Percentiles rank a stretch among this genome's conserved stretches.
Evolutionary conservation across 176 grass and related monocot species (phyloP).

Genomic region (Carex cristatella): DNA sequence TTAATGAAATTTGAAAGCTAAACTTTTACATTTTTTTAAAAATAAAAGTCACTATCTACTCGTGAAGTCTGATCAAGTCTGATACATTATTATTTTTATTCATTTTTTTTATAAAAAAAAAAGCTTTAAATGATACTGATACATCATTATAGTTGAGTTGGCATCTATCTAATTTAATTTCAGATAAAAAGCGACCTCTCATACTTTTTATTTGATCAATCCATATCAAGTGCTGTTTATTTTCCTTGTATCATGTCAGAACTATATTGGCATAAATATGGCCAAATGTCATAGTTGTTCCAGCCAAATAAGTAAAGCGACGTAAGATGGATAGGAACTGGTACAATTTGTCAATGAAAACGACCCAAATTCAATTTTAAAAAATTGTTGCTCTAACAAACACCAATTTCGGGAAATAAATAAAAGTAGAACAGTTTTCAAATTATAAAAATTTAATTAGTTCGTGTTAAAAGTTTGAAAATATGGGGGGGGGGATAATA

Average conservation of each 20-base stretch:
- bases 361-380: neutral
- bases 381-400: neutral
- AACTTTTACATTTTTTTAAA: too few species aligned
- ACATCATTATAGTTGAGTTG: neutral
- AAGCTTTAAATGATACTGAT: too few species aligned
- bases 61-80: neutral
- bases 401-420: too few species aligned
- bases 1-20: too few species aligned
- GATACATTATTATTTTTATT: neutral
- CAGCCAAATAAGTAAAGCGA: neutral
- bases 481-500: too few species aligned
- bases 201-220: neutral
- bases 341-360: slow-evolving; percentile 6
- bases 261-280: neutral
- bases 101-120: too few species aligned
- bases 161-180: neutral
- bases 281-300: neutral
- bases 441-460: too few species aligned
- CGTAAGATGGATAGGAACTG: neutral
- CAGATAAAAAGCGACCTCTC: neutral
- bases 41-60: neutral
- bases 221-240: neutral
- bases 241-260: neutral
- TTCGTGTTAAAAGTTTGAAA: too few species aligned
- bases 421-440: too few species aligned